These are phyloP conservation scores for Saturnispora kantuleensis DNA, from an alignment of 805 yeast species.

Conservation along the genomic window DNA sequence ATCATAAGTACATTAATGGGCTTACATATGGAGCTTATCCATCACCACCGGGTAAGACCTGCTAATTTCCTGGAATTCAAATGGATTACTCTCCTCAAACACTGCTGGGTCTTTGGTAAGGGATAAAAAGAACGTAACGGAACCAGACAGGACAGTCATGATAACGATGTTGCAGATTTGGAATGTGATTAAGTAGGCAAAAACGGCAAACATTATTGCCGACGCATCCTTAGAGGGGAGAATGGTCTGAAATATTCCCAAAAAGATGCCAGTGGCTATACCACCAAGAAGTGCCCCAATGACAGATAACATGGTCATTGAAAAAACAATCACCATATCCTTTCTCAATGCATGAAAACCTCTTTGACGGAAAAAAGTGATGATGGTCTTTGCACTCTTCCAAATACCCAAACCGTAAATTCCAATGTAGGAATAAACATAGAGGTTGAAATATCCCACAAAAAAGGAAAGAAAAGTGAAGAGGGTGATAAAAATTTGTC, in stretches of 20 bases:
- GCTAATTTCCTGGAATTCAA: constrained; percentile 24
- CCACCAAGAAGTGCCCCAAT: constrained; percentile 29
- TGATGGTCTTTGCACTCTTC: constrained; percentile 67
- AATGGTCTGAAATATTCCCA: constrained; percentile 56
- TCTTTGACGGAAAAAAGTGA: constrained; percentile 60
- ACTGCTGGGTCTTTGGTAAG: constrained; percentile 81
- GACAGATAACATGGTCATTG: constrained; percentile 55
- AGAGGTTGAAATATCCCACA: constrained; percentile 49
- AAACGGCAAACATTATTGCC: constrained; percentile 25
- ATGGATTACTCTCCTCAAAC: constrained; percentile 64
- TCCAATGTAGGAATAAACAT: constrained; percentile 80
- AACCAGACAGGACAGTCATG: constrained; percentile 68
- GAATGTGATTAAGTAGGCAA: constrained; percentile 49
- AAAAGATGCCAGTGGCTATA: constrained; percentile 43
- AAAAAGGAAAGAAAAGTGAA: neutral
- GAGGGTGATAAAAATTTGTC: constrained; percentile 2
- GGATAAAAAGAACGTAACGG: constrained; percentile 75
- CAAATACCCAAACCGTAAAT: constrained; percentile 75
- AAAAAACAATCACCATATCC: constrained; percentile 70
- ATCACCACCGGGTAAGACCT: constrained; percentile 20
- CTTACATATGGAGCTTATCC: constrained; percentile 2
- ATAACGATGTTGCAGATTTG: constrained; percentile 63
- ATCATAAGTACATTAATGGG: neutral
- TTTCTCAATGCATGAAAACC: constrained; percentile 79
- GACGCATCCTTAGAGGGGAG: constrained; percentile 51